These are phyloP conservation scores for Psilocybe subaeruginosa DNA, from an alignment of 768 basidiomycete species.

Conservation along the genomic window DNA sequence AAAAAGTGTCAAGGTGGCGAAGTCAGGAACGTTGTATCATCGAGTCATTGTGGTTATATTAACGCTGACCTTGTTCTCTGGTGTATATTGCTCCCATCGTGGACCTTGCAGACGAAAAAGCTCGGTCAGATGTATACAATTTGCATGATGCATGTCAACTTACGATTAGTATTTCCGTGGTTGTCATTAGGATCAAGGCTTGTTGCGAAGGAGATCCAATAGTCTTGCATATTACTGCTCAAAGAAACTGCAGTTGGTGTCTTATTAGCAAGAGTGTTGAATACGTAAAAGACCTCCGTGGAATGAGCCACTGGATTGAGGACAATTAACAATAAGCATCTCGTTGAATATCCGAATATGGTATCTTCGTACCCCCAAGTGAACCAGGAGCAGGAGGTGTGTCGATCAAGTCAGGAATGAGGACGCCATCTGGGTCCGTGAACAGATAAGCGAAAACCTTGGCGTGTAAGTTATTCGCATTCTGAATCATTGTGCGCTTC, in stretches of 20 bases:
- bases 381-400: slow-evolving; percentile 22
- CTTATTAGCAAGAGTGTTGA: slow-evolving; percentile 23
- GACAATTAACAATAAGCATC: not conserved
- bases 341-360: not conserved
- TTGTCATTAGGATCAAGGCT: slow-evolving; percentile 39
- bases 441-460: slow-evolving; percentile 42
- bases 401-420: slow-evolving; percentile 8
- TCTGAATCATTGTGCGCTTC: slow-evolving; percentile 33
- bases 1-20: not conserved
- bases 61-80: slow-evolving; percentile 4
- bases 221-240: slow-evolving; percentile 35
- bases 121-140: not conserved
- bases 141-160: not conserved
- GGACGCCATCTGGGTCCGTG: slow-evolving; percentile 28
- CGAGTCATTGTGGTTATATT: not conserved
- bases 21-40: not conserved
- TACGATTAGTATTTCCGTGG: slow-evolving; percentile 17
- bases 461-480: slow-evolving; percentile 35
- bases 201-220: slow-evolving; percentile 40
- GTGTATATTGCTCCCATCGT: slow-evolving; percentile 10
- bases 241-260: slow-evolving; percentile 18
- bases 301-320: slow-evolving; percentile 17
- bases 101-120: slow-evolving; percentile 3
- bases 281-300: slow-evolving; percentile 33
- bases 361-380: slow-evolving; percentile 27